These are phyloP conservation scores for Aspergillus pseudoviridinutans DNA, from an alignment of 2,329 filamentous ascomycete species.

Conservation along the genomic window DNA sequence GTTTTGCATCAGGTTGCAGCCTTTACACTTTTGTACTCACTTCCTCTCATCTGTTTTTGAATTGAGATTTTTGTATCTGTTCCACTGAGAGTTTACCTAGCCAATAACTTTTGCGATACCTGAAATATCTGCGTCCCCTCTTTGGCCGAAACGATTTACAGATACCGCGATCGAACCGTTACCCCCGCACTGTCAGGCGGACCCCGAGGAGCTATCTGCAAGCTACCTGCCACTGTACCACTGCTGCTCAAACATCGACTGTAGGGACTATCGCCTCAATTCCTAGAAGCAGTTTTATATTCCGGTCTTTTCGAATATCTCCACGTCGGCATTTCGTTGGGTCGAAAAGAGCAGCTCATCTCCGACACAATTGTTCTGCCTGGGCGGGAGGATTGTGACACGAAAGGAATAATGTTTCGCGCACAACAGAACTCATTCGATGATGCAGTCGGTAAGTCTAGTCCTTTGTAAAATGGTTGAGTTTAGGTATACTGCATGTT, in stretches of 20 bases:
- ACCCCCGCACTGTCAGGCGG: background rate
- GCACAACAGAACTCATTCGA: slow-evolving; percentile 66
- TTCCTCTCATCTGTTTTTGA: background rate
- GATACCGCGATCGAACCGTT: background rate
- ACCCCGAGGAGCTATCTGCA: background rate
- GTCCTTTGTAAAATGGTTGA: background rate
- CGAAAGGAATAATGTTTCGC: slow-evolving; percentile 49
- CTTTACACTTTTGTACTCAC: slow-evolving; percentile 4
- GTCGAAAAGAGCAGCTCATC: background rate
- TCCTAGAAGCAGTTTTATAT: background rate
- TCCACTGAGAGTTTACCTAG: background rate
- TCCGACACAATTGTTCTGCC: background rate
- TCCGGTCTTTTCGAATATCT: background rate
- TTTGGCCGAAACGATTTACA: background rate
- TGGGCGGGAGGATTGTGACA: slow-evolving; percentile 3
- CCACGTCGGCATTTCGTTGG: background rate
- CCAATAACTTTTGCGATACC: background rate
- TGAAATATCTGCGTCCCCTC: background rate
- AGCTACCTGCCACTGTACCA: background rate
- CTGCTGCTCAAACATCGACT: background rate
- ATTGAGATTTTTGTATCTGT: background rate
- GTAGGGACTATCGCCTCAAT: background rate
- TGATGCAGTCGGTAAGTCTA: slow-evolving; percentile 61
- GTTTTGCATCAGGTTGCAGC: slow-evolving; percentile 19
- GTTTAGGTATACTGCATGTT: background rate